Evolutionary conservation across 2,329 filamentous ascomycete genomes (phyloP).

Genomic region (Alternaria hordeiaustralica): DNA sequence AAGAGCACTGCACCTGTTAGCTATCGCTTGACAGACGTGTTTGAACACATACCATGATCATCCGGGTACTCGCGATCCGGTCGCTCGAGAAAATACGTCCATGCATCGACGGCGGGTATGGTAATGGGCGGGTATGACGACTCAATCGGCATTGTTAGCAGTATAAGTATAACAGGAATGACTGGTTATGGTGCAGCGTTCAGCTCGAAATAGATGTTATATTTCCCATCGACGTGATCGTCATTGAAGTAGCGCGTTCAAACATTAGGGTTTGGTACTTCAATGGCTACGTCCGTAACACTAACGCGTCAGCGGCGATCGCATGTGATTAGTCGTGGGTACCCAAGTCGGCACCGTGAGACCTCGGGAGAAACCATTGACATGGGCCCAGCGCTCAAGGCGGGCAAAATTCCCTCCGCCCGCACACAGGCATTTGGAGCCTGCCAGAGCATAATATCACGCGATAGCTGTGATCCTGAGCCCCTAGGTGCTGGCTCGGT

Average conservation of each 20-base stretch:
- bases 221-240: not conserved
- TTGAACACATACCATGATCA: not conserved
- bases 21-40: rapidly evolving
- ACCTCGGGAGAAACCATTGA: not conserved
- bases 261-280: not conserved
- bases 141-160: not conserved
- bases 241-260: not conserved
- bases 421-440: too few species aligned
- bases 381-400: not conserved
- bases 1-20: not conserved
- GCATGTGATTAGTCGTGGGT: not conserved
- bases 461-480: not conserved
- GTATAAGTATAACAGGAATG: not conserved
- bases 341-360: not conserved
- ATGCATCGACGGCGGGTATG: not conserved
- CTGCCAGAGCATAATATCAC: not conserved
- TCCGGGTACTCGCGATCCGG: not conserved
- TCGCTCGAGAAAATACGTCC: not conserved
- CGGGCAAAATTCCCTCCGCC: not conserved
- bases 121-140: not conserved
- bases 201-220: not conserved
- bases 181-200: not conserved
- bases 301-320: not conserved
- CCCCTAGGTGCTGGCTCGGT: not conserved
- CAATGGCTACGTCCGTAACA: not conserved